Conservation (phyloP, 1,139 yeast genomes). For the Blastobotrys persicus region DNA sequence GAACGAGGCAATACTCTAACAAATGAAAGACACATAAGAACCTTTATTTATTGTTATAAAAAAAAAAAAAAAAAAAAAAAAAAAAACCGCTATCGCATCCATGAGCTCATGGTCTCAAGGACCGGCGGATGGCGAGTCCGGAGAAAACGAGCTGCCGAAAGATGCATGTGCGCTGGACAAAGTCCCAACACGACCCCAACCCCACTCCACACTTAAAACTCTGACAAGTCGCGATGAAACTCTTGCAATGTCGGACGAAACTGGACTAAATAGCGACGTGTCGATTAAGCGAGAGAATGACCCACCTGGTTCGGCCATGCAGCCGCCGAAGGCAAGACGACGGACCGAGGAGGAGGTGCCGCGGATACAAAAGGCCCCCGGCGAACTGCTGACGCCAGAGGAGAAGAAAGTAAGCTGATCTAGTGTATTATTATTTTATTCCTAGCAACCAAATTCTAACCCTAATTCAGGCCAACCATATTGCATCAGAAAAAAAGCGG, state of each 20-base stretch:
- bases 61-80: too few species aligned
- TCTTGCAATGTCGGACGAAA: not conserved
- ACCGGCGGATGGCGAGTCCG: not conserved
- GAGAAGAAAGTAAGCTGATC: conserved; percentile 28
- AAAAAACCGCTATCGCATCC: not conserved
- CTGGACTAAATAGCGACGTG: too few species aligned
- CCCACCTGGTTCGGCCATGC: not conserved
- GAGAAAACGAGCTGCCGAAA: not conserved
- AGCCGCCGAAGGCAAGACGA: conserved; percentile 3
- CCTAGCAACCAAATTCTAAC: not conserved
- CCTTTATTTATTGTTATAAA: too few species aligned
- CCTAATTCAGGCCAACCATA: conserved; percentile 40
- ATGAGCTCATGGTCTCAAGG: too few species aligned
- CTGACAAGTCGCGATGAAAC: not conserved
- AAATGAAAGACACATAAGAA: too few species aligned
- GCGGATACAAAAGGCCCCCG: conserved; percentile 24
- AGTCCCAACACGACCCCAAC: not conserved
- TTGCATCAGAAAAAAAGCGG: conserved; percentile 50
- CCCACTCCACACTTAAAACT: not conserved
- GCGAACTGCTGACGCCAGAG: conserved; percentile 32
- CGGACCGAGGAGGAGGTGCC: conserved; percentile 4
- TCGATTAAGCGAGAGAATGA: conserved; percentile 2
- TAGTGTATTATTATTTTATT: not conserved
- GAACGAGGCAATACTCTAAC: too few species aligned
- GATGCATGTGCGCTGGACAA: not conserved